A percentile compares a stretch with the other conserved stretches of the same genome.
phyloP scores from a whole-genome alignment of 2,329 filamentous ascomycete species.

The Cucurbitaria berberidis region DNA sequence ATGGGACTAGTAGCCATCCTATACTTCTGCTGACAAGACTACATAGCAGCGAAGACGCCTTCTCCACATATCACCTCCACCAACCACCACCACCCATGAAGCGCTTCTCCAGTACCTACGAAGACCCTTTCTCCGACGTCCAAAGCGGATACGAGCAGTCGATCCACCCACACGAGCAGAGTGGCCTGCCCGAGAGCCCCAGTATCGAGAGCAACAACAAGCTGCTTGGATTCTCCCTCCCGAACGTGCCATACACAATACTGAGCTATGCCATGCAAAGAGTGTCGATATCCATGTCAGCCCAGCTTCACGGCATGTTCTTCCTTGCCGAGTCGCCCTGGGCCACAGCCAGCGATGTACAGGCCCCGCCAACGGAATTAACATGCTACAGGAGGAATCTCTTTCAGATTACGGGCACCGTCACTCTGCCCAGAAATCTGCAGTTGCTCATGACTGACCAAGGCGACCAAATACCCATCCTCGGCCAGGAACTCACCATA shows the following conservation, averaged over 20 bases:
- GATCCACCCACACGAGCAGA: conserved; percentile 54
- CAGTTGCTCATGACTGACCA: conserved; percentile 83
- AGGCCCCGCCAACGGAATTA: conserved; percentile 72
- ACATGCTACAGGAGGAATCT: conserved; percentile 96
- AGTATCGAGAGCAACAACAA: conserved; percentile 69
- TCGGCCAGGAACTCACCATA: conserved; percentile 82
- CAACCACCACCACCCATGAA: conserved; percentile 52
- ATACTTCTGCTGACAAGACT: conserved; percentile 36
- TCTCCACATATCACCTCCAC: conserved; percentile 51
- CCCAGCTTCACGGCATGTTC: conserved; percentile 88
- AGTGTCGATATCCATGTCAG: conserved; percentile 70
- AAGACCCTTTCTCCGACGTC: conserved; percentile 59
- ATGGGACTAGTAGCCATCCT: conserved; percentile 23
- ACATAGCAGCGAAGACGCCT: conserved; percentile 59
- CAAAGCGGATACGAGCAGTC: conserved; percentile 57
- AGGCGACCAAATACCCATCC: conserved; percentile 82
- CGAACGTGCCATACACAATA: conserved; percentile 61
- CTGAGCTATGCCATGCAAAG: conserved; percentile 68
- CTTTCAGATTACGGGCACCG: conserved; percentile 91
- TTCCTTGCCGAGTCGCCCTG: conserved; percentile 82
- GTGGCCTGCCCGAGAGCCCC: conserved; percentile 56
- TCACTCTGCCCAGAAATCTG: conserved; percentile 78
- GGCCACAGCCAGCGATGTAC: conserved; percentile 62
- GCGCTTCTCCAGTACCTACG: conserved; percentile 58
- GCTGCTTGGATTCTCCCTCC: conserved; percentile 59